Evolutionary conservation across 805 yeast genomes (phyloP).

Genomic region (Candida anglica): DNA sequence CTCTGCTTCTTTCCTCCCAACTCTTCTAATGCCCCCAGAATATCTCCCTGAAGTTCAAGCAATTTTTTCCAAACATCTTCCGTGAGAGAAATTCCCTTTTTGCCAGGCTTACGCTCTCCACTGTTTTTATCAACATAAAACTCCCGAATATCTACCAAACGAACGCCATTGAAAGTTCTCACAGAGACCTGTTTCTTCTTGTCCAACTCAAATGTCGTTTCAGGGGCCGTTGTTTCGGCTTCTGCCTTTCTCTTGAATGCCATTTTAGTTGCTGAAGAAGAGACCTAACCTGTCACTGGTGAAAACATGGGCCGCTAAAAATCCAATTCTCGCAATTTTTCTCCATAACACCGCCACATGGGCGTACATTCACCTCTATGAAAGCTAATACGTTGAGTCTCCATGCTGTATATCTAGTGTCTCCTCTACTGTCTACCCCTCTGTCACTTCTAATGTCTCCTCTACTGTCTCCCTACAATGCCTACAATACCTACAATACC

Average conservation of each 20-base stretch:
- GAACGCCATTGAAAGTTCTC: conserved; percentile 61
- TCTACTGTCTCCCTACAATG: too few relatives aligned
- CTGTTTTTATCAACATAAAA: conserved; percentile 54
- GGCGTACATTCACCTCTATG: too few relatives aligned
- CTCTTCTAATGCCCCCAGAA: conserved; percentile 46
- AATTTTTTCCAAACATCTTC: conserved; percentile 52
- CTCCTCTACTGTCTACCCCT: too few relatives aligned
- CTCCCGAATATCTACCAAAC: conserved; percentile 80
- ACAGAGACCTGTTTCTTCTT: conserved; percentile 64
- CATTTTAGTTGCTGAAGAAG: too few relatives aligned
- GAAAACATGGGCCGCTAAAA: too few relatives aligned
- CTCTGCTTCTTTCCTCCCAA: conserved; percentile 16
- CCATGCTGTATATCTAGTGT: too few relatives aligned
- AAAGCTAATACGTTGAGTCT: too few relatives aligned
- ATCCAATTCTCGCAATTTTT: too few relatives aligned
- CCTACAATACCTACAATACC: too few relatives aligned
- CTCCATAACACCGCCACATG: too few relatives aligned
- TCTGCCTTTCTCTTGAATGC: conserved; percentile 4
- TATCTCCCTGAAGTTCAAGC: conserved; percentile 42
- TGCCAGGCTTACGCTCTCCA: conserved; percentile 74
- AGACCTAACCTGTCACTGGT: too few relatives aligned
- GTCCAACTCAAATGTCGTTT: conserved; percentile 22
- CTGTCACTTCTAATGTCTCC: too few relatives aligned
- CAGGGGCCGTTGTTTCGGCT: not conserved
- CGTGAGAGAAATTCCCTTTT: conserved; percentile 66